phyloP scores from a whole-genome alignment of 768 basidiomycete genomes.

The Termitomyces sp. region DNA sequence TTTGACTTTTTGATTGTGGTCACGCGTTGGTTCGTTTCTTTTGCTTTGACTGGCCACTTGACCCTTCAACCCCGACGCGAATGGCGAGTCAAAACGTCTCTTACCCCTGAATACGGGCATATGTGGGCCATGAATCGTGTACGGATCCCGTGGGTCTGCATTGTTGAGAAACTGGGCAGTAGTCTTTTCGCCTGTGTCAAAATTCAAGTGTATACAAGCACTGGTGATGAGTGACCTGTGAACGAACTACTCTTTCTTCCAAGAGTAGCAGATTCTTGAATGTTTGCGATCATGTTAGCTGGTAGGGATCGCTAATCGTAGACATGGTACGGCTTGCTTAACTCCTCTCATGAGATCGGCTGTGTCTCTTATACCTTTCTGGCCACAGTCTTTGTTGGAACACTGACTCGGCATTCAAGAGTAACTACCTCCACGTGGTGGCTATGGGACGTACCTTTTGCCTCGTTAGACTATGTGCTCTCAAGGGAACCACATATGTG shows the following conservation, averaged over 20 bases:
- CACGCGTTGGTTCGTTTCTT: not conserved
- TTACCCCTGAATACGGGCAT: not conserved
- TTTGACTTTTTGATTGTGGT: not conserved
- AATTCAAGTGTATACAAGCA: not conserved
- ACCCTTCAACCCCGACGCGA: not conserved
- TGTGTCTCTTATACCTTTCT: not conserved
- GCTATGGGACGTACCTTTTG: not conserved
- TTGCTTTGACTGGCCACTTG: not conserved
- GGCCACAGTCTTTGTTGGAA: not conserved
- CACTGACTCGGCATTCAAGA: not conserved
- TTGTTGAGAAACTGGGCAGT: not conserved
- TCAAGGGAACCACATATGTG: not conserved
- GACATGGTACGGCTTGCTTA: not conserved
- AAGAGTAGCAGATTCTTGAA: too few species aligned
- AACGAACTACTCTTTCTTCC: not conserved
- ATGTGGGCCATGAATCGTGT: not conserved
- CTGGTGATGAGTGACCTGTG: not conserved
- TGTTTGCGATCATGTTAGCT: not conserved
- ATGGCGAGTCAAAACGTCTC: too few species aligned
- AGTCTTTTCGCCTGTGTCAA: not conserved
- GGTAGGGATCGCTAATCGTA: not conserved
- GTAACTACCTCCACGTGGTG: not conserved
- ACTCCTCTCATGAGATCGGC: not conserved
- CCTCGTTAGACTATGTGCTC: not conserved
- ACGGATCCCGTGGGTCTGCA: not conserved